Base-by-base conservation (phyloP, 2,329 filamentous ascomycete genomes). In the Colletotrichum paranaense region DNA sequence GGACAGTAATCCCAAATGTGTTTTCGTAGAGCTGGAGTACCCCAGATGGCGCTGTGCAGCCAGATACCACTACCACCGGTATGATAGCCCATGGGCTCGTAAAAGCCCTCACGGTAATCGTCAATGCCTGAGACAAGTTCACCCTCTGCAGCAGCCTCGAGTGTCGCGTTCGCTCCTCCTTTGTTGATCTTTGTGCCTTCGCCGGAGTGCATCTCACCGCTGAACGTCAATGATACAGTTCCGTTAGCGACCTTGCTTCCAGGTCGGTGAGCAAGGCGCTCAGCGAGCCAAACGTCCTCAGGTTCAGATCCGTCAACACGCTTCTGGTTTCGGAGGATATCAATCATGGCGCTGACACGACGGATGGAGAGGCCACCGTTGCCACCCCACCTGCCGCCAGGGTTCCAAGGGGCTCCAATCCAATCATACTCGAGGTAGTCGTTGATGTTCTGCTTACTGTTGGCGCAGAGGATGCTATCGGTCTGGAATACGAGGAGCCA, bases 71-170 rank as follows among this genome's bases (percentile, higher is more conserved):
- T 85, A 8, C 85, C 85, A 26, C 88, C 88, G 1, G 86, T 88
- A 77, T 91, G 88, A 78, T 89, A 90, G 56, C 89, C 89, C 88
- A 90, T 88, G 16, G 89, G 88, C 77, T 89, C 84, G 77, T 89
- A 89, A 76, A 85, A 86, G 16, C 87, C 87, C n/a, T 84, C 77
- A 19, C 87, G 83, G 85, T 86, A 88, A 77, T 86, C 83, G 77
- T 88, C 87, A 52, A 88, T 79, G 8, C 83, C 86, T 55, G 81
- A 75, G 49, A 86, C 79, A 55, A 81, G 80, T 30, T 81, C 79
- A 42, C 80, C 81, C 7, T 77, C 74, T 19, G 76, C 72, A 11
- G 80, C 77, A 4, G 81, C 82, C 6, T 78, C 78, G 14, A 80
- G 73, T 2, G 75, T 72, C 55, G 59, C 77, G 70, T 78, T 78